phyloP scores from a whole-genome alignment of 1,139 yeast genomes.

The Debaryomycetaceae sp. region DNA sequence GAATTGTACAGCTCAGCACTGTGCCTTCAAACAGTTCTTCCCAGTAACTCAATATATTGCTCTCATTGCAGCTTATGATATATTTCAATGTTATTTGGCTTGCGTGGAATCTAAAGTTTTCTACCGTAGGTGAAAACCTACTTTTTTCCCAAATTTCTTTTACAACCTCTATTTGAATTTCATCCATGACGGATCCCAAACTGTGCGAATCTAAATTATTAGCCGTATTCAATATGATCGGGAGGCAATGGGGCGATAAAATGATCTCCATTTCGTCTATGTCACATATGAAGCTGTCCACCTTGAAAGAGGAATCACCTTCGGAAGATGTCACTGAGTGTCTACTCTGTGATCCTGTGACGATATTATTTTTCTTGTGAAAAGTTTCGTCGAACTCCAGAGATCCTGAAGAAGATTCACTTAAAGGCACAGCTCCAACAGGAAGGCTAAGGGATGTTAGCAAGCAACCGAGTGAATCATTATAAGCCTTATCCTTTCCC shows the following conservation, averaged over 20 bases:
- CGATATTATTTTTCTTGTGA: too few species aligned
- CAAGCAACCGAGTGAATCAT: constrained; percentile 48
- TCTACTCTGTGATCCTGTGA: background rate
- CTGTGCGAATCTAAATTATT: constrained; percentile 34
- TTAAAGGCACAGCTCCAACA: constrained; percentile 60
- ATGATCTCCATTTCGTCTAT: constrained; percentile 42
- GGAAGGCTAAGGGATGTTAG: constrained; percentile 66
- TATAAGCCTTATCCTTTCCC: constrained; percentile 43
- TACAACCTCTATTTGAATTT: constrained; percentile 60
- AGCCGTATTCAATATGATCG: constrained; percentile 25
- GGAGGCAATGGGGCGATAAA: constrained; percentile 34
- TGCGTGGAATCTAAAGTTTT: constrained; percentile 49
- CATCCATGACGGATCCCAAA: constrained; percentile 55
- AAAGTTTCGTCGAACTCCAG: background rate
- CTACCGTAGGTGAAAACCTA: constrained; percentile 31
- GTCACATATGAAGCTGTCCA: constrained; percentile 54
- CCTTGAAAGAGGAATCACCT: constrained; percentile 46
- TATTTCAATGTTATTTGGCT: constrained; percentile 42
- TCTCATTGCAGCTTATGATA: background rate
- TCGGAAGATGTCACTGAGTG: constrained; percentile 21
- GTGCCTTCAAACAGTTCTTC: background rate
- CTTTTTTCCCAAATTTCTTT: constrained; percentile 35
- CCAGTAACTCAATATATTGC: background rate
- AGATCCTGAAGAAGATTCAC: constrained; percentile 8
- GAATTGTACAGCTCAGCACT: background rate